These are phyloP conservation scores for Sporothrix protearum DNA, from an alignment of 2,329 filamentous ascomycete genomes.

Conservation along the genomic window DNA sequence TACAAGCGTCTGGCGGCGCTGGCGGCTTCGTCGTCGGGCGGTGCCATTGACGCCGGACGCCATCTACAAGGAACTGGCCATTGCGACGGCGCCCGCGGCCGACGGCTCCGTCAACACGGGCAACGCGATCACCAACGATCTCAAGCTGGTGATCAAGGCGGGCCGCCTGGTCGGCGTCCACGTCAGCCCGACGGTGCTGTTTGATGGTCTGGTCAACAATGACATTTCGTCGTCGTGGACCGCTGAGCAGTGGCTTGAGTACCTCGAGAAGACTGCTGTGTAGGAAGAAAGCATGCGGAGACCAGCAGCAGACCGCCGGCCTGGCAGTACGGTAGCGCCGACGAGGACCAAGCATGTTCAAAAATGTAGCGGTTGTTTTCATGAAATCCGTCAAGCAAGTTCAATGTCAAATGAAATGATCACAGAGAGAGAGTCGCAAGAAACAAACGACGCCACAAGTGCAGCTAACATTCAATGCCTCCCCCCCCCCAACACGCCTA, in stretches of 20 bases:
- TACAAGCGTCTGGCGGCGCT: slow-evolving; percentile 75
- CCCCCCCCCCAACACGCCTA: no score
- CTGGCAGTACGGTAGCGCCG: not conserved
- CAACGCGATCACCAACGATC: slow-evolving; percentile 77
- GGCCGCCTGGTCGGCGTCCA: slow-evolving; percentile 77
- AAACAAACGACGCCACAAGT: not conserved
- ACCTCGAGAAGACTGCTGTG: slow-evolving; percentile 59
- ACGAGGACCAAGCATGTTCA: not conserved
- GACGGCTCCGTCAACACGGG: slow-evolving; percentile 72
- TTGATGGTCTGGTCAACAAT: slow-evolving; percentile 78
- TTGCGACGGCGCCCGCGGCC: slow-evolving; percentile 62
- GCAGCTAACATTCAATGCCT: no score
- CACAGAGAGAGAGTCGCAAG: not conserved
- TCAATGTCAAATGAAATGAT: not conserved
- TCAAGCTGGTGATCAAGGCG: slow-evolving; percentile 80
- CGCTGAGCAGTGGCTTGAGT: slow-evolving; percentile 79
- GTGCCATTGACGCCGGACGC: slow-evolving; percentile 68
- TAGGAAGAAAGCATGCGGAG: slow-evolving; percentile 31
- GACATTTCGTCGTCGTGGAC: slow-evolving; percentile 77
- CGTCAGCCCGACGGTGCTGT: slow-evolving; percentile 85
- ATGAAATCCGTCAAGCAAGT: no score
- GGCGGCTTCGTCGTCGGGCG: slow-evolving; percentile 60
- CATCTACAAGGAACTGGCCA: slow-evolving; percentile 65
- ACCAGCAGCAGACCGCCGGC: not conserved
- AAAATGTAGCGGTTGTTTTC: not conserved